Conservation (phyloP, 768 basidiomycete genomes). For the Mycena polygramma region DNA sequence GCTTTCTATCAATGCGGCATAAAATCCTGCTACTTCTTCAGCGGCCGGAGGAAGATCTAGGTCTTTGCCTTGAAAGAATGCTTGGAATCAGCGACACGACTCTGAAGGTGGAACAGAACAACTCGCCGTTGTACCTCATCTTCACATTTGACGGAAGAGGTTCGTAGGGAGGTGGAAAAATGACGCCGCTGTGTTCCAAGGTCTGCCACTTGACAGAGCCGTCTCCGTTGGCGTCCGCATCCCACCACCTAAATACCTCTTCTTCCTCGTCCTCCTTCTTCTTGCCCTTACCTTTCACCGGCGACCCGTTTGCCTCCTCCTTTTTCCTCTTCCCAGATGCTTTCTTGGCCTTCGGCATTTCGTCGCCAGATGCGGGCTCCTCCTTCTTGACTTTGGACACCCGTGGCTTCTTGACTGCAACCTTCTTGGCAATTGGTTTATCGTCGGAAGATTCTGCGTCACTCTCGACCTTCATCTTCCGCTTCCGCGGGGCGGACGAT, state of each 20-base stretch:
- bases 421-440: constrained; percentile 59
- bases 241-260: constrained; percentile 91
- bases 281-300: constrained; percentile 58
- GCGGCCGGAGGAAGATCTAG: constrained; percentile 86
- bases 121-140: constrained; percentile 94
- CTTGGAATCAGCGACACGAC: constrained; percentile 22
- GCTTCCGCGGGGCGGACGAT: constrained; percentile 51
- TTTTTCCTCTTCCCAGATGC: constrained; percentile 58
- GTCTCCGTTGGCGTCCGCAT: constrained; percentile 78
- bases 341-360: constrained; percentile 62
- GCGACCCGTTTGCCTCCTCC: constrained; percentile 52
- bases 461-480: constrained; percentile 64
- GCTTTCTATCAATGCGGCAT: constrained; percentile 91
- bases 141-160: constrained; percentile 85
- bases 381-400: constrained; percentile 69
- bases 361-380: constrained; percentile 50
- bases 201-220: constrained; percentile 92
- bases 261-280: constrained; percentile 78
- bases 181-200: constrained; percentile 94
- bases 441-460: constrained; percentile 61
- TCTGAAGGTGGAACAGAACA: constrained; percentile 16
- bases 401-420: constrained; percentile 55
- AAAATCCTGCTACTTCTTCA: constrained; percentile 98
- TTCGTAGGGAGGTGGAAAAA: constrained; percentile 96
- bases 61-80: constrained; percentile 68